Conservation (phyloP, 805 yeast species). For the Wickerhamomyces xylosicus region DNA sequence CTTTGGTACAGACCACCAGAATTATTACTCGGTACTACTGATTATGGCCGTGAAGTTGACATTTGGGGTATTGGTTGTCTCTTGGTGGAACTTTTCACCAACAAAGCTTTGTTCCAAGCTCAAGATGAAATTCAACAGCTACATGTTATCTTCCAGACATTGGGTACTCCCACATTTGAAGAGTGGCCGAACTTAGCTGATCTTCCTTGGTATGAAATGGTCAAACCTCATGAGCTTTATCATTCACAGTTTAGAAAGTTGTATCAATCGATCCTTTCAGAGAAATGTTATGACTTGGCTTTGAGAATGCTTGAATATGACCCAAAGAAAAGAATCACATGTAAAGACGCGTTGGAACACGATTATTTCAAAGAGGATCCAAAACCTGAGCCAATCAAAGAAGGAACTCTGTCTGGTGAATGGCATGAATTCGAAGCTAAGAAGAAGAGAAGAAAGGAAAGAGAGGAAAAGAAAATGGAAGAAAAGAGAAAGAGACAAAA, state of each 20-base stretch:
- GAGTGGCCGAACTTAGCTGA: conserved; percentile 73
- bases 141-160: conserved; percentile 58
- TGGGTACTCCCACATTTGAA: conserved; percentile 76
- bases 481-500: conserved; percentile 9
- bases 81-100: conserved; percentile 68
- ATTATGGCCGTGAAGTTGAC: conserved; percentile 85
- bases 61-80: conserved; percentile 97
- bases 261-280: conserved; percentile 33
- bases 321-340: conserved; percentile 59
- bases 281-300: conserved; percentile 57
- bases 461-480: conserved; percentile 15
- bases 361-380: conserved; percentile 68
- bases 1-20: conserved; percentile 98
- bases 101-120: conserved; percentile 77
- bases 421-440: conserved; percentile 98
- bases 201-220: conserved; percentile 89
- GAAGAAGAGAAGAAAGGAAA: conserved; percentile 33
- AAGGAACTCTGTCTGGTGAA: conserved; percentile 58
- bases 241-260: conserved; percentile 28
- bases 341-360: conserved; percentile 60
- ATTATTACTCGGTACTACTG: conserved; percentile 79
- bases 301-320: conserved; percentile 50
- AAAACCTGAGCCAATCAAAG: conserved; percentile 42
- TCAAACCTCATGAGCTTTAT: conserved; percentile 39
- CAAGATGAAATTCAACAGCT: conserved; percentile 81